Evolutionary conservation across 2,329 filamentous ascomycete species (phyloP).

Genomic region (Magnaporthales sp.): DNA sequence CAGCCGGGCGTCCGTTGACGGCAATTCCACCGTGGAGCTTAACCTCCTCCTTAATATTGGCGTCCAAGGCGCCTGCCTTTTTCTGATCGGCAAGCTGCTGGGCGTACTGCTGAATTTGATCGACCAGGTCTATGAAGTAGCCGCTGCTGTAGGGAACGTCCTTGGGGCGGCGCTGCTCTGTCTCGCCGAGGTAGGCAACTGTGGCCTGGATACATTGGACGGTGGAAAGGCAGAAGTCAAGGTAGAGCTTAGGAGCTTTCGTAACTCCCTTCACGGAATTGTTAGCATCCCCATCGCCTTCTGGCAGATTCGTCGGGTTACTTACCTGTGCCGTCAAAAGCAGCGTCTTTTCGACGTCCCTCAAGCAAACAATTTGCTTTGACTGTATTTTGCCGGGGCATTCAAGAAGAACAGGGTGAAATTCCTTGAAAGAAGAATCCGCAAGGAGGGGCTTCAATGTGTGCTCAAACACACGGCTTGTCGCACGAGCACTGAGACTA

Average conservation of each 20-base stretch:
- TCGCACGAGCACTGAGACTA: constrained; percentile 59
- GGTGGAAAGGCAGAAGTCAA: constrained; percentile 83
- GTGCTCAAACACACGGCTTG: constrained; percentile 70
- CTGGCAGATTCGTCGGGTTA: constrained; percentile 35
- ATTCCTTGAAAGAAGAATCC: constrained; percentile 66
- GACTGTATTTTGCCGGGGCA: constrained; percentile 71
- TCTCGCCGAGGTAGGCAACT: constrained; percentile 75
- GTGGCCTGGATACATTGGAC: constrained; percentile 86
- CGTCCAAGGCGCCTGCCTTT: constrained; percentile 35
- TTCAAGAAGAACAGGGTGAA: constrained; percentile 70
- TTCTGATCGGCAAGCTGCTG: constrained; percentile 71
- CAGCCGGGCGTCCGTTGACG: constrained; percentile 72
- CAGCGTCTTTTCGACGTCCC: constrained; percentile 89
- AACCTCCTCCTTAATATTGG: constrained; percentile 61
- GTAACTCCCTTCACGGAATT: constrained; percentile 72
- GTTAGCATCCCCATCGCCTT: constrained; percentile 56
- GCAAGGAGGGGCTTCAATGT: constrained; percentile 70
- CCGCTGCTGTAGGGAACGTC: constrained; percentile 91
- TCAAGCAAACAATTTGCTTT: constrained; percentile 81
- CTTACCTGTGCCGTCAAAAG: constrained; percentile 91
- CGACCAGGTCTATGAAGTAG: constrained; percentile 93
- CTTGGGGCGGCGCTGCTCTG: constrained; percentile 73
- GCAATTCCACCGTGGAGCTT: constrained; percentile 73
- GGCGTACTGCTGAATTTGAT: constrained; percentile 87
- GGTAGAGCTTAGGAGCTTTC: constrained; percentile 62